Conservation (phyloP, 345 rosid species). For the Aurinia saxatilis region DNA sequence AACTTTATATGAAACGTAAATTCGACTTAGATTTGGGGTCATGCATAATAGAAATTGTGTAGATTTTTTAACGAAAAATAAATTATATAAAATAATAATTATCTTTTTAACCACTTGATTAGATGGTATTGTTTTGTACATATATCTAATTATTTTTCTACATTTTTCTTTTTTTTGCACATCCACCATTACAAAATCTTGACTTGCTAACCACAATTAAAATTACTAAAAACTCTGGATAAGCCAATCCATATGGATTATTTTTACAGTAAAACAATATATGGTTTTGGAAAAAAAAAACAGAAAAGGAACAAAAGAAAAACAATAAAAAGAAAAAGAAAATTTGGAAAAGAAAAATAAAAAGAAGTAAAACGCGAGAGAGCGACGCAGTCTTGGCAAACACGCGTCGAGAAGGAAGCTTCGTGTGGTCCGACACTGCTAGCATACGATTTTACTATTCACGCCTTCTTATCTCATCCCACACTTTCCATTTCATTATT, state of each 20-base stretch:
- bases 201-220: background rate
- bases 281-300: too few relatives aligned
- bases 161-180: too few relatives aligned
- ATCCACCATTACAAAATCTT: background rate
- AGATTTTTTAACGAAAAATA: too few relatives aligned
- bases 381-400: slow-evolving; percentile 21
- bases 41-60: too few relatives aligned
- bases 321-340: background rate
- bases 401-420: slow-evolving; percentile 18
- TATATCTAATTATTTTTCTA: too few relatives aligned
- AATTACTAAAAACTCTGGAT: background rate
- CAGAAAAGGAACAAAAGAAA: background rate
- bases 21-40: too few relatives aligned
- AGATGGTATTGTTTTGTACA: background rate
- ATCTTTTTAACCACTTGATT: background rate
- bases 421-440: slow-evolving; percentile 2
- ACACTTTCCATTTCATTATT: background rate
- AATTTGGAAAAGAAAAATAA: background rate
- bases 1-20: too few relatives aligned
- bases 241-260: too few relatives aligned
- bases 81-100: too few relatives aligned
- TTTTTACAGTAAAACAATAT: background rate
- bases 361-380: slow-evolving; percentile 17
- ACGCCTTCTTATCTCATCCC: background rate
- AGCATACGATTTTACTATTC: background rate